phyloP scores from a whole-genome alignment of 2,329 filamentous ascomycete species.

The Neonectria sp. region DNA sequence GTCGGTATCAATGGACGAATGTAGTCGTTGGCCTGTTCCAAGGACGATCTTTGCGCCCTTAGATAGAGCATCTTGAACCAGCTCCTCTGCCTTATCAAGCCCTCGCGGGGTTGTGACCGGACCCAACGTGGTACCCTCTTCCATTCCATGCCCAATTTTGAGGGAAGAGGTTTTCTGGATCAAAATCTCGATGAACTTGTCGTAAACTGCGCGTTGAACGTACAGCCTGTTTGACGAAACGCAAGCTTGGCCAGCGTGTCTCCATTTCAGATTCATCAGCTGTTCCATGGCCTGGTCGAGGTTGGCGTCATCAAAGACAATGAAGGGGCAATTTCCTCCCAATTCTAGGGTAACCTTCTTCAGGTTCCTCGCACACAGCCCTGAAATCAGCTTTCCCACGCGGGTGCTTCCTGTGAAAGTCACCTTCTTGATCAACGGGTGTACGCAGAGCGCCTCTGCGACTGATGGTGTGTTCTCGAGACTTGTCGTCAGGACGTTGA shows the following conservation, averaged over 20 bases:
- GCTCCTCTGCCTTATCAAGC: slow-evolving; percentile 58
- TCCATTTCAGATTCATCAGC: slow-evolving; percentile 58
- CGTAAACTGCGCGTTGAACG: slow-evolving; percentile 73
- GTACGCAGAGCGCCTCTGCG: slow-evolving; percentile 63
- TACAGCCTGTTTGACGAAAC: slow-evolving; percentile 75
- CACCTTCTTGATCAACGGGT: slow-evolving; percentile 70
- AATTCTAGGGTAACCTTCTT: slow-evolving; percentile 80
- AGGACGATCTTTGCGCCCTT: slow-evolving; percentile 71
- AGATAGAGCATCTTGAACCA: slow-evolving; percentile 71
- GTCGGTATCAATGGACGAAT: slow-evolving; percentile 44
- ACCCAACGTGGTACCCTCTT: slow-evolving; percentile 53
- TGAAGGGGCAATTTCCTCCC: slow-evolving; percentile 77
- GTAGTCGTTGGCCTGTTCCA: slow-evolving; percentile 68
- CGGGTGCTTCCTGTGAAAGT: slow-evolving; percentile 83
- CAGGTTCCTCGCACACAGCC: slow-evolving; percentile 72
- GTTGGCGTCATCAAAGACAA: slow-evolving; percentile 78
- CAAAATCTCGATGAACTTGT: slow-evolving; percentile 70
- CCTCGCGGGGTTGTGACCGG: slow-evolving; percentile 53
- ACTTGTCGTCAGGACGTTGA: slow-evolving; percentile 67
- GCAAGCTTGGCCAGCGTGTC: slow-evolving; percentile 81
- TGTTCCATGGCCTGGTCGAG: slow-evolving; percentile 76
- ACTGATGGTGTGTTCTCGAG: slow-evolving; percentile 61
- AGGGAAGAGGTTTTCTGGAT: slow-evolving; percentile 67
- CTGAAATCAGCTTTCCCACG: slow-evolving; percentile 77
- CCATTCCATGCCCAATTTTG: slow-evolving; percentile 73